These are phyloP conservation scores for Arxiozyma bovina DNA, from an alignment of 1,139 yeast genomes.

Conservation along the genomic window DNA sequence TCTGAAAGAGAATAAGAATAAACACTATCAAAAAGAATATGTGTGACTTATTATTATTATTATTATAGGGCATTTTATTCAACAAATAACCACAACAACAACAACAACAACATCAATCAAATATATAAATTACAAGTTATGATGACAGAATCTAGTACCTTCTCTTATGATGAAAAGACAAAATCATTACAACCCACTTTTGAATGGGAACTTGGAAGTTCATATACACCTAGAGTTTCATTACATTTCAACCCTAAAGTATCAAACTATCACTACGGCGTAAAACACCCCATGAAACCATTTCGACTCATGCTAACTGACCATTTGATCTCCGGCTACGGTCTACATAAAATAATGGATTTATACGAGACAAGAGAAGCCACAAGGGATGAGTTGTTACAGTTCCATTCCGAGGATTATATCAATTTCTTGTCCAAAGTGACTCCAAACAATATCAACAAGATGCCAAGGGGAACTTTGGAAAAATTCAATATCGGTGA, in stretches of 20 bases:
- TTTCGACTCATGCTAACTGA: slow-evolving; percentile 89
- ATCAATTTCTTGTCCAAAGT: slow-evolving; percentile 68
- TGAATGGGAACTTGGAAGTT: slow-evolving; percentile 37
- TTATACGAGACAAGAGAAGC: slow-evolving; percentile 77
- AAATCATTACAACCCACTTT: slow-evolving; percentile 42
- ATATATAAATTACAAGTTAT: neutral
- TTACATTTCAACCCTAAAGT: slow-evolving; percentile 85
- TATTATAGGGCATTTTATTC: neutral
- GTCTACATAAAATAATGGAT: slow-evolving; percentile 84
- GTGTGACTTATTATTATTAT: neutral
- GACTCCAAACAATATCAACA: slow-evolving; percentile 69
- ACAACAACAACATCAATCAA: neutral
- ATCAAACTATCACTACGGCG: slow-evolving; percentile 78
- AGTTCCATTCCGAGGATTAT: slow-evolving; percentile 85
- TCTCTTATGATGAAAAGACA: slow-evolving; percentile 48
- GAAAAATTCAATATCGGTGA: slow-evolving; percentile 89
- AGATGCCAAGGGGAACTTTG: slow-evolving; percentile 46
- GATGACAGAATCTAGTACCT: slow-evolving; percentile 15
- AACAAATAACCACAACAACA: neutral
- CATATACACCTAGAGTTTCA: slow-evolving; percentile 54
- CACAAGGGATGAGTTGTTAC: slow-evolving; percentile 63
- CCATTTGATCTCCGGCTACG: slow-evolving; percentile 78
- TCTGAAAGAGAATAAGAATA: too few species aligned
- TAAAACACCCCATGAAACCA: slow-evolving; percentile 97
- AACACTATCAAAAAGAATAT: neutral